Evolutionary conservation across 176 grass and related monocot genomes (phyloP), one percentile per base, ranked within the genome.

Genomic region (Eragrostis curvula): DNA sequence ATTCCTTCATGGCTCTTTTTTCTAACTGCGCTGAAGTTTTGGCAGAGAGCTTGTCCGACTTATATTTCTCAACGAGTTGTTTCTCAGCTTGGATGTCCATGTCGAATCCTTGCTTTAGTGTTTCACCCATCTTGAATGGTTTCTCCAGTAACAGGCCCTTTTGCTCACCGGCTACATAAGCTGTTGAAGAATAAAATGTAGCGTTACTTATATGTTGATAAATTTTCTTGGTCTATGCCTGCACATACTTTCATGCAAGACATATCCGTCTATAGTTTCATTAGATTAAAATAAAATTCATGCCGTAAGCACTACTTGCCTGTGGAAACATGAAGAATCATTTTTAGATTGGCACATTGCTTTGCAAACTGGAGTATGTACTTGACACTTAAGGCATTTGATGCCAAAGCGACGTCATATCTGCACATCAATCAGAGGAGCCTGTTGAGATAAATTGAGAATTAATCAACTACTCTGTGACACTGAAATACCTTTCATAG

Each of bases 351-450:
- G n/a, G n/a, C n/a, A n/a, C n/a, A n/a, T n/a, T n/a, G n/a, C n/a
- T n/a, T n/a, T n/a, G n/a, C n/a, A n/a, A n/a, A n/a, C n/a, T 60
- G 7, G n/a, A 25, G 57, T 45, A 25, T 45, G 43, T 45, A 45
- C 10, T 45, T 45, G 43, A 45, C 43, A 45, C 43, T 9, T 45
- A 45, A 9, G 9, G 42, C 14, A 47, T 78, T 78, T 2, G 59
- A 21, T 6, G 56, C 74, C 41, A 77, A 28, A 5, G 40, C 74
- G 27, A 77, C 57, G 14, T 77, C 52, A 5, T 75, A 75, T 20
- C 73, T 75, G 12, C 66, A 20, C 8, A 4, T 41, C 6, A 4
- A 5, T 13, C 58, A 50, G 14, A 50, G 9, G 13, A 50, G 24
- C 12, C 2, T 29, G 10, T 13, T 27, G 3, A 12, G 5, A 10